phyloP scores from a whole-genome alignment of 2,329 filamentous ascomycete species.

The Colletotrichum aenigma region DNA sequence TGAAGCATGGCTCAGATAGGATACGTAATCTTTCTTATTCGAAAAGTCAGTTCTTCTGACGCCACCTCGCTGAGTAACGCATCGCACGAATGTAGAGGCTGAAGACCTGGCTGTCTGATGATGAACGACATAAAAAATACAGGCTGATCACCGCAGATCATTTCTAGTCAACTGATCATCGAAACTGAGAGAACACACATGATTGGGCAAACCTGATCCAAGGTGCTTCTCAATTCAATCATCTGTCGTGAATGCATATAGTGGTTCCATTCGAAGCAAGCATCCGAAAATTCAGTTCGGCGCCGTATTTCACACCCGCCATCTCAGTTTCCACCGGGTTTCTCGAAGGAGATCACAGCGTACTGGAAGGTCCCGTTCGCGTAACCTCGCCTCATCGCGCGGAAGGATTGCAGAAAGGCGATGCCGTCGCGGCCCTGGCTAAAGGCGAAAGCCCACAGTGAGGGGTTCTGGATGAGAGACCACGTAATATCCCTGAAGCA shows the following conservation, averaged over 20 bases:
- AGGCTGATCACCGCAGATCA: not conserved
- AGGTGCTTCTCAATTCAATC: not conserved
- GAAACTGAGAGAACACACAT: not conserved
- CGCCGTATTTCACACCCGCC: not conserved
- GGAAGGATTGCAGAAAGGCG: slow-evolving; percentile 64
- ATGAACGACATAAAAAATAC: not conserved
- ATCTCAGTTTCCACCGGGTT: slow-evolving; percentile 26
- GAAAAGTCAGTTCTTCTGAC: no score
- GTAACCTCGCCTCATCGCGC: slow-evolving; percentile 65
- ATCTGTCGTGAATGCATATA: not conserved
- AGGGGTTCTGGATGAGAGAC: slow-evolving; percentile 62
- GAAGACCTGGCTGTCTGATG: not conserved
- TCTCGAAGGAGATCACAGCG: slow-evolving; percentile 62
- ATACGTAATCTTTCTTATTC: no score
- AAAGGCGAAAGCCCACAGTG: slow-evolving; percentile 65
- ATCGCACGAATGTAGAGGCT: not conserved
- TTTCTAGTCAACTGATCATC: not conserved
- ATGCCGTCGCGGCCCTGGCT: slow-evolving; percentile 64
- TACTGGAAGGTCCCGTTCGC: slow-evolving; percentile 63
- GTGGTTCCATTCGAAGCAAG: not conserved
- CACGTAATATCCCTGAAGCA: slow-evolving; percentile 63
- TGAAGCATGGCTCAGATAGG: no score
- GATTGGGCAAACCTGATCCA: not conserved
- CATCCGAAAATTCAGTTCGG: not conserved
- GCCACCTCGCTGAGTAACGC: not conserved